Evolutionary conservation across 2,329 filamentous ascomycete genomes (phyloP).

Genomic region (Penicillium psychrosexuale): DNA sequence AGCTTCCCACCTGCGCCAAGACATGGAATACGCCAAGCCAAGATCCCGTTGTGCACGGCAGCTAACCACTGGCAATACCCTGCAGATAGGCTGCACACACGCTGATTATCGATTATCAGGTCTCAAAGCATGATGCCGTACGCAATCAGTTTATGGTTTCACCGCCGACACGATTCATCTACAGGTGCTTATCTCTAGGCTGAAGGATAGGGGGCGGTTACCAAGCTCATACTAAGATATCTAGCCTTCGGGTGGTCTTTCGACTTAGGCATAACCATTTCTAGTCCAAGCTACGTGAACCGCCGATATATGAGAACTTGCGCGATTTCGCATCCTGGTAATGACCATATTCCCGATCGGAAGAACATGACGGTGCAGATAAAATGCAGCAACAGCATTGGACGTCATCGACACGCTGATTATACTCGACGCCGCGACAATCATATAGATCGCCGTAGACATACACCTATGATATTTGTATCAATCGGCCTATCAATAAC

Average conservation of each 20-base stretch:
- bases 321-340: slow-evolving; percentile 49
- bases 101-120: slow-evolving; percentile 46
- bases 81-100: slow-evolving; percentile 53
- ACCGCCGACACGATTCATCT: neutral
- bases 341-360: slow-evolving; percentile 52
- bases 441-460: slow-evolving; percentile 58
- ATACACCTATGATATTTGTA: slow-evolving; percentile 54
- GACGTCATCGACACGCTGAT: slow-evolving; percentile 58
- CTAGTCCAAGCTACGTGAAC: slow-evolving; percentile 61
- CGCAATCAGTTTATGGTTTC: neutral
- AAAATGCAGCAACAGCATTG: slow-evolving; percentile 57
- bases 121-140: slow-evolving; percentile 44
- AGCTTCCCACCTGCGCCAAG: slow-evolving; percentile 47
- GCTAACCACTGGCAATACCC: slow-evolving; percentile 55
- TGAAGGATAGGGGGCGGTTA: too few species aligned
- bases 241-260: too few species aligned
- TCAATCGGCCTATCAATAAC: slow-evolving; percentile 53
- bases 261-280: slow-evolving; percentile 47
- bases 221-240: too few species aligned
- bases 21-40: slow-evolving; percentile 40
- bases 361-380: slow-evolving; percentile 59
- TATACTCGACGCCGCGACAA: slow-evolving; percentile 57
- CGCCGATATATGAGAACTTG: slow-evolving; percentile 60
- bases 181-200: neutral
- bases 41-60: slow-evolving; percentile 46